Evolutionary conservation across 306 rosid species (phyloP).

Genomic region (Trifolium repens): DNA sequence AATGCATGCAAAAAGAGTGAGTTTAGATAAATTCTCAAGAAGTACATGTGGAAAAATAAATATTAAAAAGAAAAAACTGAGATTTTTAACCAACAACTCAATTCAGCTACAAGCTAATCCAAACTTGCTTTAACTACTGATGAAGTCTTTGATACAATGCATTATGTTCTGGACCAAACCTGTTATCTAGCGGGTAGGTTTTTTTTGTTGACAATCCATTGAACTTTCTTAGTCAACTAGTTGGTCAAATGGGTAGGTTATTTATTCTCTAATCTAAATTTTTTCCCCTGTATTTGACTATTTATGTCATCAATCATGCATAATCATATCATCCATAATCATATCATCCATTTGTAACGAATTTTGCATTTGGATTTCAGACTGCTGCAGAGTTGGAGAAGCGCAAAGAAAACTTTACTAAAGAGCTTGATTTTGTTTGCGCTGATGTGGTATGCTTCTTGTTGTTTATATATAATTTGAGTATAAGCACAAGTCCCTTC

Average conservation of each 20-base stretch:
- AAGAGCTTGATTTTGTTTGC: slow-evolving; percentile 91
- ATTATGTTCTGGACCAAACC: slow-evolving; percentile 1
- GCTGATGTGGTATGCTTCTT: slow-evolving; percentile 86
- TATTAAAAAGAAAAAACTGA: not conserved
- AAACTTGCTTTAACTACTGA: slow-evolving; percentile 13
- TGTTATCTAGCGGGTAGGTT: not conserved
- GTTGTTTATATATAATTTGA: slow-evolving; percentile 19
- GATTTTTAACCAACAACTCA: not conserved
- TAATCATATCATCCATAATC: too few species aligned
- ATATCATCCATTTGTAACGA: slow-evolving; percentile 8
- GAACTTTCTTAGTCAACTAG: slow-evolving; percentile 1
- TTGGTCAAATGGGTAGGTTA: not conserved
- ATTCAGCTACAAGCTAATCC: not conserved
- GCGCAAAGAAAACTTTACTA: slow-evolving; percentile 81
- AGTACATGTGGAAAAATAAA: not conserved
- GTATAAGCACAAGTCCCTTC: not conserved
- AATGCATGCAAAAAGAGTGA: not conserved
- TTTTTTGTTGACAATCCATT: too few species aligned
- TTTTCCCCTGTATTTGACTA: slow-evolving; percentile 4
- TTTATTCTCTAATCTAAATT: not conserved
- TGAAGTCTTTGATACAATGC: not conserved
- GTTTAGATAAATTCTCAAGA: not conserved
- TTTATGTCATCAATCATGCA: not conserved
- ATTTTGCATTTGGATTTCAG: slow-evolving; percentile 50
- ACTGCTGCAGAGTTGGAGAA: slow-evolving; percentile 94